phyloP scores from a whole-genome alignment of 1,139 yeast genomes.

The Pneumocystis jirovecii region DNA sequence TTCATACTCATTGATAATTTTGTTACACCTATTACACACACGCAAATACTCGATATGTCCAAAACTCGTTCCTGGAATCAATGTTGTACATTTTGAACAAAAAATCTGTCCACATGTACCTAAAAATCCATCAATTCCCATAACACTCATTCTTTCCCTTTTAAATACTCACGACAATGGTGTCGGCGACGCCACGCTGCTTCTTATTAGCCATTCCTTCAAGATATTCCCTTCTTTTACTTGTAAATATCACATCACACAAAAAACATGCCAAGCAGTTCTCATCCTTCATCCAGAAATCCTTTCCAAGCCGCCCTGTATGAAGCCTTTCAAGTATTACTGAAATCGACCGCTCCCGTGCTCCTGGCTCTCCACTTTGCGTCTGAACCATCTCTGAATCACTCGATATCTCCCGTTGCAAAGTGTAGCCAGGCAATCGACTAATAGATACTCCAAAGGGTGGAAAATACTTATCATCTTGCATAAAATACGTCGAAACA shows the following conservation, averaged over 20 bases:
- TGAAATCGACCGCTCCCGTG: background rate
- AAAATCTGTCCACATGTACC: conserved; percentile 67
- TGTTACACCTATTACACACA: conserved; percentile 65
- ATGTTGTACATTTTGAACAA: conserved; percentile 70
- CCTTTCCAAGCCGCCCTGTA: conserved; percentile 27
- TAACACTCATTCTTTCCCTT: background rate
- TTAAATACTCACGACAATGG: conserved; percentile 60
- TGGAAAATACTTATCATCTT: background rate
- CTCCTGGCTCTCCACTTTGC: background rate
- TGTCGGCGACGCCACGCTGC: conserved; percentile 72
- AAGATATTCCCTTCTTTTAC: background rate
- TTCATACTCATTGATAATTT: conserved; percentile 36
- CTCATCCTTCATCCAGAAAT: conserved; percentile 87
- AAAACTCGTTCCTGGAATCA: conserved; percentile 63
- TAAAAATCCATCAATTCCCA: background rate
- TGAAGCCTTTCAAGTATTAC: background rate
- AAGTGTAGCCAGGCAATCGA: background rate
- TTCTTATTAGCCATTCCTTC: background rate
- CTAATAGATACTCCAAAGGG: background rate
- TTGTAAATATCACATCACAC: conserved; percentile 50
- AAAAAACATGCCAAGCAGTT: conserved; percentile 69
- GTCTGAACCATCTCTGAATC: background rate
- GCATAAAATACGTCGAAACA: background rate
- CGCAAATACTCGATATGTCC: conserved; percentile 50
- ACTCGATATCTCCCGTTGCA: background rate